A percentile compares a stretch with the other conserved stretches of the same genome.
phyloP scores from a whole-genome alignment of 768 basidiomycete species.

The Termitomyces sp. region DNA sequence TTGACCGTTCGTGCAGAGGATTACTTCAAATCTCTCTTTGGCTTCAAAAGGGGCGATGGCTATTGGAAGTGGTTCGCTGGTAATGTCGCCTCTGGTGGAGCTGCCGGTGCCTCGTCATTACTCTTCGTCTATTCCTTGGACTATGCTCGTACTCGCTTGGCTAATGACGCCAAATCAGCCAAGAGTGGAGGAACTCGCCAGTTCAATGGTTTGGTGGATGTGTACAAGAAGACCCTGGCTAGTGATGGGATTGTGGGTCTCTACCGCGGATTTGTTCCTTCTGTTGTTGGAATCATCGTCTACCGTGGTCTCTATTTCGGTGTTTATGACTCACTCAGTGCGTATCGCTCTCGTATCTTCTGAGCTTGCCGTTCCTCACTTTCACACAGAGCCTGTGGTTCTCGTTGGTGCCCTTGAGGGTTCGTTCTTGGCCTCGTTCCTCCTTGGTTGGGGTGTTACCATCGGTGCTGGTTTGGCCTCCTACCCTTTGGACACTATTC shows the following conservation, averaged over 20 bases:
- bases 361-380: conserved; percentile 22
- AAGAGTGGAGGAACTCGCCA: conserved; percentile 91
- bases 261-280: conserved; percentile 99
- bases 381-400: conserved; percentile 82
- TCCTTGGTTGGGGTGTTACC: conserved; percentile 98
- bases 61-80: conserved; percentile 99
- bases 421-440: conserved; percentile 95
- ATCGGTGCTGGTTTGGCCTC: conserved; percentile 99
- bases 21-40: conserved; percentile 98
- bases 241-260: conserved; percentile 98
- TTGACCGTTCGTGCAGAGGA: conserved; percentile 60
- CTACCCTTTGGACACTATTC: conserved; percentile 90
- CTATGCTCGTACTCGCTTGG: conserved; percentile 98
- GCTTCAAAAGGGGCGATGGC: conserved; percentile 96
- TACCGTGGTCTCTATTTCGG: conserved; percentile 99
- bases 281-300: conserved; percentile 98
- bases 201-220: conserved; percentile 98
- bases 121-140: conserved; percentile 99
- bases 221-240: conserved; percentile 96
- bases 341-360: conserved; percentile 30
- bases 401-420: conserved; percentile 95
- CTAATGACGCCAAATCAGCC: conserved; percentile 95
- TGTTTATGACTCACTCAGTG: conserved; percentile 92
- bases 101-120: conserved; percentile 96
- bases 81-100: conserved; percentile 98